A percentile compares a stretch with the other conserved stretches of the same genome.
Evolutionary conservation across 768 basidiomycete species (phyloP).

Genomic region (Gyrodon lividus): DNA sequence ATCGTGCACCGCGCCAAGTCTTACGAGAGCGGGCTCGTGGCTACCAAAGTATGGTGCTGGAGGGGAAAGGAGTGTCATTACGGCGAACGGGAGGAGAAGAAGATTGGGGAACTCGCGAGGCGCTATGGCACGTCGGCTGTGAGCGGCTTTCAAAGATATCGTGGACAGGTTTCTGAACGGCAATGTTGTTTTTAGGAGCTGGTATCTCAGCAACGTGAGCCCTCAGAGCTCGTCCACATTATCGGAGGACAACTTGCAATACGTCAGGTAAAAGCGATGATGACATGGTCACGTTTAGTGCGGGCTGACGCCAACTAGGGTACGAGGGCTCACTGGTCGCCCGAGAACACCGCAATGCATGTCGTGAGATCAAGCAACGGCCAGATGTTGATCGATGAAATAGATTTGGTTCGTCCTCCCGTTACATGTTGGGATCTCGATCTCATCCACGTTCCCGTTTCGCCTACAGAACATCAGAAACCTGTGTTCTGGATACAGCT

Average conservation of each 20-base stretch:
- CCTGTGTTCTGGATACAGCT: constrained; percentile 84
- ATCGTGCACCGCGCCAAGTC: constrained; percentile 71
- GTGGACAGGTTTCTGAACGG: not conserved
- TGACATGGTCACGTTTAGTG: not conserved
- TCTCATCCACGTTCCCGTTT: constrained; percentile 7
- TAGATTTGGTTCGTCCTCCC: constrained; percentile 54
- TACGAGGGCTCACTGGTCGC: constrained; percentile 67
- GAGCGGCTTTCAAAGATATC: constrained; percentile 23
- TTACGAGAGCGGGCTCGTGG: constrained; percentile 60
- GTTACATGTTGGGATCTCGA: constrained; percentile 3
- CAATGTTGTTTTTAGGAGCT: constrained; percentile 23
- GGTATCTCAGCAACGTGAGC: constrained; percentile 63
- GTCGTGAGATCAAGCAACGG: constrained; percentile 53
- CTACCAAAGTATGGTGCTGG: constrained; percentile 78
- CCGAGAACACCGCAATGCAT: constrained; percentile 84
- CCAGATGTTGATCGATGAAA: constrained; percentile 64
- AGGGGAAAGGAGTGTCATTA: constrained; percentile 52
- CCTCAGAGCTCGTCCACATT: constrained; percentile 55
- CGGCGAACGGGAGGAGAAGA: constrained; percentile 62
- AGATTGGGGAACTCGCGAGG: constrained; percentile 67
- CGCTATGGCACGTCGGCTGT: constrained; percentile 70
- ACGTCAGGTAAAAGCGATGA: constrained; percentile 56
- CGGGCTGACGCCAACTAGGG: constrained; percentile 45
- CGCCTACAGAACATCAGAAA: constrained; percentile 53
- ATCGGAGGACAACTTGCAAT: constrained; percentile 73